Base-by-base conservation (phyloP, 805 yeast genomes). In the Metschnikowia drakensbergensis region DNA sequence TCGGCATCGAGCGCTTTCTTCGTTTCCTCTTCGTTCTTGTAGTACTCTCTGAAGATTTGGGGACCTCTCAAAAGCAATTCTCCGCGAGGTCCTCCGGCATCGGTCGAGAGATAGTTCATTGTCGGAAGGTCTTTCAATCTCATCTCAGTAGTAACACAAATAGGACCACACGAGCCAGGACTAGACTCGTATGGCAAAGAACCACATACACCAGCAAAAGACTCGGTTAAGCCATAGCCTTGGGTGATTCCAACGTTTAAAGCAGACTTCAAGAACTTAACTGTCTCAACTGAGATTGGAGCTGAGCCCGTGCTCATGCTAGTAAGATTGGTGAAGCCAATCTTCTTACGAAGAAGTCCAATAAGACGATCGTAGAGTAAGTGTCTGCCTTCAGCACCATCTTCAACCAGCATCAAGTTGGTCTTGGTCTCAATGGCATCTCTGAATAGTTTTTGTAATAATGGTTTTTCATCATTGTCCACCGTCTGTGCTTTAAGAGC, bases 141-240 rank as follows among this genome's bases (percentile, higher is more conserved):
- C 44, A 62, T 44, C 37, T 63, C 67, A 6, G 46, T 43, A 23
- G 59, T 42, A 27, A 54, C 43, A 25, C 56, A 51, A 4, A 51
- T 49, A 22, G 63, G 54, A 1, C 67, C 67, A 49, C 64, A 63
- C 13, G 58, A 52, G 5, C 64, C 65, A 3, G 64, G 61, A 3
- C 45, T 46, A 4, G 58, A 55, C 42, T 61, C 65, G 49, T 45
- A 59, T 5, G 54, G 51, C 23, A 38, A 26, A 25, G 59, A 51
- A 36, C 55, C 23, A 26, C 54, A 50, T 23, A 62, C 47, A 6
- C 66, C 66, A 3, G 63, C 66, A 42, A 59, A 63, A 22, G 64
- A 49, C 49, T 63, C 67, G 7, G 67, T 68, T 51, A 68, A 58
- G 1, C 74, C 74, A 47, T 67, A 68, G n/a, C 69, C 66, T 44